Percentiles rank a stretch among this genome's conserved stretches.
phyloP scores from a whole-genome alignment of 2,329 filamentous ascomycete genomes.

The Microcyclospora tardicrescens region DNA sequence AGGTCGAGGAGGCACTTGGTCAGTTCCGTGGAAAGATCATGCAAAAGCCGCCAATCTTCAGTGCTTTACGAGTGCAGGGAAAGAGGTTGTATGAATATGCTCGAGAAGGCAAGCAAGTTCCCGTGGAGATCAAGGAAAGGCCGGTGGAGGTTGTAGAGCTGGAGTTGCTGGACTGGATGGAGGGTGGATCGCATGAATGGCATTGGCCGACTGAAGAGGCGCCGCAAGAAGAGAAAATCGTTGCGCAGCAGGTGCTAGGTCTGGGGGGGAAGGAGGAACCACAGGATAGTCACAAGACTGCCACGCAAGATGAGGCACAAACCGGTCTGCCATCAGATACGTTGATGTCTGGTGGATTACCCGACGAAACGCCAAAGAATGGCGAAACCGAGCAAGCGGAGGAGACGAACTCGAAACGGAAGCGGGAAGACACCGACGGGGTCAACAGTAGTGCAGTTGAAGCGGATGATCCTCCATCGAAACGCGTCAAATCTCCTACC shows the following conservation, averaged over 20 bases:
- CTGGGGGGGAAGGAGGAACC: constrained; percentile 23
- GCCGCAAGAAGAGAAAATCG: constrained; percentile 57
- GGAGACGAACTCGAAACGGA: constrained; percentile 15
- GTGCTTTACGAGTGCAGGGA: constrained; percentile 81
- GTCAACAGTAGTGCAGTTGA: constrained; percentile 2
- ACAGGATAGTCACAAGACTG: not conserved
- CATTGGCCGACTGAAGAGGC: constrained; percentile 72
- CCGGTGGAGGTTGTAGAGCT: constrained; percentile 66
- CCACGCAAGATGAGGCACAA: constrained; percentile 2
- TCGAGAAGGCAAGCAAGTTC: constrained; percentile 73
- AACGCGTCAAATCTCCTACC: constrained; percentile 17
- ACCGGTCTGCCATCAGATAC: constrained; percentile 3
- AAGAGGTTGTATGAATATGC: constrained; percentile 96
- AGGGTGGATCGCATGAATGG: constrained; percentile 67
- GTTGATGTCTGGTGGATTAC: too few species aligned
- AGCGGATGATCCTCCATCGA: constrained; percentile 16
- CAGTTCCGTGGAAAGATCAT: constrained; percentile 70
- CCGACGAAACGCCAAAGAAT: too few species aligned
- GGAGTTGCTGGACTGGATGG: constrained; percentile 71
- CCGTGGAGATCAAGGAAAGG: constrained; percentile 68
- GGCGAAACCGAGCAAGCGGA: constrained; percentile 6
- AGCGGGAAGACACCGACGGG: constrained; percentile 16
- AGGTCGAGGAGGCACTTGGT: constrained; percentile 63
- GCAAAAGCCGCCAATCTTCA: constrained; percentile 87
- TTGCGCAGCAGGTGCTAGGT: constrained; percentile 54